Percentiles rank a stretch among this genome's conserved stretches.
These are phyloP conservation scores for Microcos paniculata DNA, from an alignment of 345 rosid species.

Conservation along the genomic window DNA sequence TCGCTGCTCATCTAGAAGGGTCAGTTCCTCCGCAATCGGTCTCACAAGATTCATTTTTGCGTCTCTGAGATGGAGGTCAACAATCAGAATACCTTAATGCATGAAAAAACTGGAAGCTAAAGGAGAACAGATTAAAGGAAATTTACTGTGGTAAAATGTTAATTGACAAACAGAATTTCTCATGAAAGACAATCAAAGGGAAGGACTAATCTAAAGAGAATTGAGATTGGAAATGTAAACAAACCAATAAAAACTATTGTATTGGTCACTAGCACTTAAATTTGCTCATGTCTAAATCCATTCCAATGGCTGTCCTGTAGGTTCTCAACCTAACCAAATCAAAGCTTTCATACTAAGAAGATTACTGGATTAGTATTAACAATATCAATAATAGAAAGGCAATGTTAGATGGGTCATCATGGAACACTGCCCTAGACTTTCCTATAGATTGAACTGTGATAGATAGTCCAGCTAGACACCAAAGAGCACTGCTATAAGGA, in stretches of 20 bases:
- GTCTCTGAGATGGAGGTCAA: constrained; percentile 40
- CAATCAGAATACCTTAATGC: not conserved
- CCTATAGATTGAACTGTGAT: not conserved
- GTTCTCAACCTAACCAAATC: not conserved
- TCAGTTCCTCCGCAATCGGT: constrained; percentile 55
- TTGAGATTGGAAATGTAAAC: not conserved
- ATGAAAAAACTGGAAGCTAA: not conserved
- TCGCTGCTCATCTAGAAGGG: constrained; percentile 64
- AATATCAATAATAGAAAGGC: not conserved
- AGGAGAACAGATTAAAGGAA: not conserved
- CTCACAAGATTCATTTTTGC: constrained; percentile 63
- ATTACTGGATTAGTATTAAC: not conserved
- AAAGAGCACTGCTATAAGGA: not conserved
- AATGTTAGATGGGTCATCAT: not conserved
- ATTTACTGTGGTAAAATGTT: not conserved
- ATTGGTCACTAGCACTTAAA: not conserved
- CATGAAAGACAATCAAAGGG: not conserved
- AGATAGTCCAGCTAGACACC: not conserved
- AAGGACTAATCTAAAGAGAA: not conserved
- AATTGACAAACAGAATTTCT: not conserved
- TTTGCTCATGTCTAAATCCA: not conserved
- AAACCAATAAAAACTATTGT: not conserved
- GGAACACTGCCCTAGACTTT: not conserved
- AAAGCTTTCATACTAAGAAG: not conserved
- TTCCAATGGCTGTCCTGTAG: not conserved